Conservation (phyloP, 1,284 basidiomycete genomes). For the Entoloma clypeatum region DNA sequence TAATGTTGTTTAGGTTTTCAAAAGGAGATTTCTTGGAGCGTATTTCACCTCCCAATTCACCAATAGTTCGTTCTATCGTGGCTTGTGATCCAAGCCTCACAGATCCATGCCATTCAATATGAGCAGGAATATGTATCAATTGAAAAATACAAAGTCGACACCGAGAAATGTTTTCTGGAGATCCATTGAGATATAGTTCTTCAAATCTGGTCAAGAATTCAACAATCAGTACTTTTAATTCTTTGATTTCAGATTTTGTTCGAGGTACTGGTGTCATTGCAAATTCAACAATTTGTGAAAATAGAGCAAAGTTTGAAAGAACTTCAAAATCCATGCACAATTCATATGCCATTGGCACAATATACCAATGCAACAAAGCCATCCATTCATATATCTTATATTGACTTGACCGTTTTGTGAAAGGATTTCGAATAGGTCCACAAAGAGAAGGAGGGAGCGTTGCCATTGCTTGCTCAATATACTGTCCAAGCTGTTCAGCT, state of each 20-base stretch:
- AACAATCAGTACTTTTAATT: constrained; percentile 11
- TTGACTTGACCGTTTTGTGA: constrained; percentile 26
- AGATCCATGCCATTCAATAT: constrained; percentile 29
- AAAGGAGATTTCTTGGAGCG: constrained; percentile 23
- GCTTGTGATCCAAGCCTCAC: constrained; percentile 25
- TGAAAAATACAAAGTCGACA: constrained; percentile 28
- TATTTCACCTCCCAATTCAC: constrained; percentile 23
- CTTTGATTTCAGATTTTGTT: not conserved
- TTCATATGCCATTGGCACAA: constrained; percentile 25
- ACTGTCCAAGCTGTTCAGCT: constrained; percentile 16
- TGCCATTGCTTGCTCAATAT: constrained; percentile 16
- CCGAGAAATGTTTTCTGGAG: constrained; percentile 22
- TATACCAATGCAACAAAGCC: constrained; percentile 29
- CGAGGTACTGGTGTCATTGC: constrained; percentile 19
- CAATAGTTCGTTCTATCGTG: constrained; percentile 25
- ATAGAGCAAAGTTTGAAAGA: constrained; percentile 23
- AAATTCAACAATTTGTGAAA: constrained; percentile 23
- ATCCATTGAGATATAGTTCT: constrained; percentile 21
- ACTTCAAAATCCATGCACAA: constrained; percentile 18
- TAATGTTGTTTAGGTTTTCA: constrained; percentile 23
- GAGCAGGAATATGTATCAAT: constrained; percentile 25
- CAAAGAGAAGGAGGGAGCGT: constrained; percentile 26
- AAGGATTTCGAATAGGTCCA: constrained; percentile 24
- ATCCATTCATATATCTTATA: constrained; percentile 31
- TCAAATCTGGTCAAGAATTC: constrained; percentile 24